These are phyloP conservation scores for Amyloporia xantha DNA, from an alignment of 768 basidiomycete genomes.

Conservation along the genomic window DNA sequence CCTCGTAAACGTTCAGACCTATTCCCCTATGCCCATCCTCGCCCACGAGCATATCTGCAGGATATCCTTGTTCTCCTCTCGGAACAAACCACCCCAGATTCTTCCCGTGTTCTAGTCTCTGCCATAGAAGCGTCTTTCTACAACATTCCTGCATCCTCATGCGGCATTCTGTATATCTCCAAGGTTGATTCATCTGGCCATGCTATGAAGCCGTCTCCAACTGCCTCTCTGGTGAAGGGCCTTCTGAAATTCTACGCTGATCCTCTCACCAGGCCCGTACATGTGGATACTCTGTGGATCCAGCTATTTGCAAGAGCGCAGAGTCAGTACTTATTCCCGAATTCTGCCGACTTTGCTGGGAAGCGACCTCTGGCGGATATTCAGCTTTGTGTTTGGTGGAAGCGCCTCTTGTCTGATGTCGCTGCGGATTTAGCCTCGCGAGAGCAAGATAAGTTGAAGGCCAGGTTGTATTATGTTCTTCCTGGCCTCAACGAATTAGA, in stretches of 20 bases:
- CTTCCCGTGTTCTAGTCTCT: conserved; percentile 57
- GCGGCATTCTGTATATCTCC: conserved; percentile 79
- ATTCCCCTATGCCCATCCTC: conserved; percentile 68
- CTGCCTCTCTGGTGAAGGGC: conserved; percentile 57
- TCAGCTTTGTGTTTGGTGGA: conserved; percentile 91
- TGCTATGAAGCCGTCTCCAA: conserved; percentile 55
- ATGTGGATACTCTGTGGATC: conserved; percentile 58
- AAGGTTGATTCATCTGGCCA: conserved; percentile 95
- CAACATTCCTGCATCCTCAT: conserved; percentile 59
- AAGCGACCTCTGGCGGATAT: conserved; percentile 77
- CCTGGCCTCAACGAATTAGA: conserved; percentile 67
- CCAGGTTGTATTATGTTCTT: conserved; percentile 53
- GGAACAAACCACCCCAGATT: conserved; percentile 44
- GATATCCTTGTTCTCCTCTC: conserved; percentile 74
- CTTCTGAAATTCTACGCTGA: conserved; percentile 61
- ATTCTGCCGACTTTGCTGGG: conserved; percentile 59
- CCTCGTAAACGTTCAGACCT: conserved; percentile 61
- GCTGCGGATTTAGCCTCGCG: conserved; percentile 33
- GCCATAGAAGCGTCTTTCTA: conserved; percentile 80
- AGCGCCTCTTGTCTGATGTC: conserved; percentile 56
- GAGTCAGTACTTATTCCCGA: conserved; percentile 89
- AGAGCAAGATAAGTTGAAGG: conserved; percentile 21
- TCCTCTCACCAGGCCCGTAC: conserved; percentile 53
- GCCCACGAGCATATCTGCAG: conserved; percentile 62
- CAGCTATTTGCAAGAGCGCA: conserved; percentile 91